Percentiles rank a stretch among this genome's conserved stretches.
phyloP scores from a whole-genome alignment of 2,329 filamentous ascomycete genomes.

The Diaporthe australafricana region DNA sequence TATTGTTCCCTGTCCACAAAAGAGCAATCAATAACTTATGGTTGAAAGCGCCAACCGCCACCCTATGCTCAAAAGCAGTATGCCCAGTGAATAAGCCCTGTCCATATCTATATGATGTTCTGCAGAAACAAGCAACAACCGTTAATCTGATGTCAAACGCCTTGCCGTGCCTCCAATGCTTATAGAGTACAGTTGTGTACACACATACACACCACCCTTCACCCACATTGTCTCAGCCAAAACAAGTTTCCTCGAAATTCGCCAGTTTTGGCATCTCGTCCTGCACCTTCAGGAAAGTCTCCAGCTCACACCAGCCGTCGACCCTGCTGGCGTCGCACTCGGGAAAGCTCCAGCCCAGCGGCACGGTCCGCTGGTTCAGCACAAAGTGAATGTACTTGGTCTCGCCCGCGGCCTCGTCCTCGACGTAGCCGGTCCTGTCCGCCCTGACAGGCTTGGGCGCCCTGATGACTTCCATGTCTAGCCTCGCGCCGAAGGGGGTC shows the following conservation, averaged over 20 bases:
- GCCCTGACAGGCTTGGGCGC: slow-evolving; percentile 72
- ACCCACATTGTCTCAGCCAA: slow-evolving; percentile 53
- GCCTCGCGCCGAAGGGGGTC: slow-evolving; percentile 77
- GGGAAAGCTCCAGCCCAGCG: slow-evolving; percentile 73
- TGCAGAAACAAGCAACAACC: neutral
- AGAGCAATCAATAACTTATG: neutral
- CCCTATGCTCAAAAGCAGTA: neutral
- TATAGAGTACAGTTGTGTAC: neutral
- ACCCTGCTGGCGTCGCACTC: slow-evolving; percentile 71
- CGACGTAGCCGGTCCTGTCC: slow-evolving; percentile 64
- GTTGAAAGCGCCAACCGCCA: neutral
- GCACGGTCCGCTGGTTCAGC: slow-evolving; percentile 79
- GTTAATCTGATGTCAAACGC: slow-evolving; percentile 19
- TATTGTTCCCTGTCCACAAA: no score
- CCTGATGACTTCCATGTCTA: slow-evolving; percentile 80
- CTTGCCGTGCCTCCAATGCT: slow-evolving; percentile 8
- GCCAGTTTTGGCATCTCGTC: slow-evolving; percentile 68
- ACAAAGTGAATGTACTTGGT: slow-evolving; percentile 81
- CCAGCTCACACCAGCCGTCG: slow-evolving; percentile 83
- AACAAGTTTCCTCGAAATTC: slow-evolving; percentile 74
- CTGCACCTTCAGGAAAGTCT: slow-evolving; percentile 74
- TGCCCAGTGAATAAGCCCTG: neutral
- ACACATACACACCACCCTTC: neutral
- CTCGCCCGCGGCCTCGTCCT: slow-evolving; percentile 49
- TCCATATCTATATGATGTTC: neutral